Evolutionary conservation across 2,329 filamentous ascomycete species (phyloP), one percentile per base, ranked within the genome.

Genomic region (Aschersonia sp.): DNA sequence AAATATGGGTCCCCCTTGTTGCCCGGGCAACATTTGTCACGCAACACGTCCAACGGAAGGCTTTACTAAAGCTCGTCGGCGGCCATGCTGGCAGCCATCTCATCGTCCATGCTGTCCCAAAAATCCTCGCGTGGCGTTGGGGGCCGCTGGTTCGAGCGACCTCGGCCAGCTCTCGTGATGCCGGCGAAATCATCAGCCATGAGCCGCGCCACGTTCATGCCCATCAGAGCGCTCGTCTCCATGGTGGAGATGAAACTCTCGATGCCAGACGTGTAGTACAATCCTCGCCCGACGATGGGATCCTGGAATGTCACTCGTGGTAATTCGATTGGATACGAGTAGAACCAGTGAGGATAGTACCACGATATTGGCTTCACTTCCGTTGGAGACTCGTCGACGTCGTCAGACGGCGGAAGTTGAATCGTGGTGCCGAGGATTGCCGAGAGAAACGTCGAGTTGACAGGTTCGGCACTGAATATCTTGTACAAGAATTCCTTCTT

Each of bases 191-290:
- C 76, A 56, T 89, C 77, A 0, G 80, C 71, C 43, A 90, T 70
- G 47, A 92, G 66, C 52, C 72, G 73, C 7, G 86, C 87, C 22
- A 92, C 81, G 59, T 92, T 92, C 74, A 77, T 87, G 1, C 92
- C 92, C 79, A 92, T 92, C 54, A 97, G 65, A 1, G 87, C 84
- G 61, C 82, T 95, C 6, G 92, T 95, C 70, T 98, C 92, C 92
- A 98, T 97, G 0, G 88, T 95, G 8, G 84, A 92, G 55, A 97
- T 94, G 61, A 98, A 95, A 55, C 83, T 83, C 66, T 97, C 90
- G 42, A 97, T 94, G 2, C 78, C 80, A 9, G 77, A 79, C 0
- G 80, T 83, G 59, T 84, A 84, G 63, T 80, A 92, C 11, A 90
- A 57, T 0, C 78, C 77, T 6, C 74, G 64, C 5, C 77, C 80